A percentile compares a stretch with the other conserved stretches of the same genome.
phyloP scores from a whole-genome alignment of 768 basidiomycete genomes.

The Pholiota microspora region DNA sequence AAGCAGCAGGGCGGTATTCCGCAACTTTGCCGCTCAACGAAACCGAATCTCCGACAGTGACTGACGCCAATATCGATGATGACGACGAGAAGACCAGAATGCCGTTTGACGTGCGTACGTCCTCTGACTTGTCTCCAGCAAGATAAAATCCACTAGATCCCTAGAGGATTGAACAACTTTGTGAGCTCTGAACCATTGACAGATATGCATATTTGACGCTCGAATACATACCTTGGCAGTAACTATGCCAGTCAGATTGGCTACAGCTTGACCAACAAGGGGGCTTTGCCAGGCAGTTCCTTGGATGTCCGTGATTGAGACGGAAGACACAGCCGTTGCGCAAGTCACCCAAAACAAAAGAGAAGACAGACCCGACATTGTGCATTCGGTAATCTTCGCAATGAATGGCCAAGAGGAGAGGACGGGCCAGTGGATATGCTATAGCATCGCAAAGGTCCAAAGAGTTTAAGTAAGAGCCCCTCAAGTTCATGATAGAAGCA shows the following conservation, averaged over 20 bases:
- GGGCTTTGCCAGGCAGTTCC: constrained; percentile 48
- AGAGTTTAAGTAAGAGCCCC: constrained; percentile 13
- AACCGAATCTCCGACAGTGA: constrained; percentile 47
- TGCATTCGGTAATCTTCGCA: constrained; percentile 7
- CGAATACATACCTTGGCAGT: constrained; percentile 44
- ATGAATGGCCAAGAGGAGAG: constrained; percentile 3
- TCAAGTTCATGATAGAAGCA: constrained; percentile 7
- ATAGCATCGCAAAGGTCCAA: constrained; percentile 2
- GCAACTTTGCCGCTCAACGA: constrained; percentile 43
- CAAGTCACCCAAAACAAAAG: constrained; percentile 28
- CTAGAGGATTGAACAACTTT: constrained; percentile 21
- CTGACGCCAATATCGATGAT: constrained; percentile 31
- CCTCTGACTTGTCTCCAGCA: constrained; percentile 38
- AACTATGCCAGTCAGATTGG: constrained; percentile 47
- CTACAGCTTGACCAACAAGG: constrained; percentile 39
- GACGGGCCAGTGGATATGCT: constrained; percentile 15
- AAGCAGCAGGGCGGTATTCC: constrained; percentile 45
- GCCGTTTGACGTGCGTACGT: constrained; percentile 49
- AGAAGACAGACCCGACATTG: constrained; percentile 31
- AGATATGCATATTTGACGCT: not conserved
- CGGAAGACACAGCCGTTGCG: constrained; percentile 27
- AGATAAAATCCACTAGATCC: constrained; percentile 48
- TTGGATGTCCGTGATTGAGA: constrained; percentile 51
- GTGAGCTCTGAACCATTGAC: not conserved
- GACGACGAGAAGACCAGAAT: constrained; percentile 47